These are phyloP conservation scores for Sanghuangporus weigelae DNA, from an alignment of 1,284 basidiomycete species.

Conservation along the genomic window DNA sequence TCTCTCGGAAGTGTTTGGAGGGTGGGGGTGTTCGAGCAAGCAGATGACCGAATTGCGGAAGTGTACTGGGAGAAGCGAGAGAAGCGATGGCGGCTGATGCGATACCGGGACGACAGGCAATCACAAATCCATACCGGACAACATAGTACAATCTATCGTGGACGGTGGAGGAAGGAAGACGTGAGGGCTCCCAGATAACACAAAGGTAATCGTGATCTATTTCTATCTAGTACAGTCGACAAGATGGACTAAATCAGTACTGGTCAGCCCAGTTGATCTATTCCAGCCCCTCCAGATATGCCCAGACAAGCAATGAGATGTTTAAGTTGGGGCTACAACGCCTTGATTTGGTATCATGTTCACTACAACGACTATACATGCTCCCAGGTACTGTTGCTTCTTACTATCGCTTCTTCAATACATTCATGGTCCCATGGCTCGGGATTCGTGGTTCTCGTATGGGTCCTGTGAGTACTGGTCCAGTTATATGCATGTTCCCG, in stretches of 20 bases:
- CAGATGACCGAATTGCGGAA: conserved; percentile 92
- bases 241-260: no score
- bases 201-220: no score
- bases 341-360: no score
- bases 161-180: conserved; percentile 87
- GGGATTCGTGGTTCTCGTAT: no score
- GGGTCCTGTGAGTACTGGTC: no score
- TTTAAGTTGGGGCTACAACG: no score
- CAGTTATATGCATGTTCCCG: no score
- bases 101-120: conserved; percentile 95
- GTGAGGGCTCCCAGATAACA: conserved; percentile 39
- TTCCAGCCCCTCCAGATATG: conserved; percentile 26
- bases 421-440: no score
- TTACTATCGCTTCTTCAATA: no score
- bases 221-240: conserved; percentile 23
- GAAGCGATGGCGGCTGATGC: conserved; percentile 86
- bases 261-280: conserved; percentile 23
- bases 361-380: conserved; percentile 20
- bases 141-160: conserved; percentile 81
- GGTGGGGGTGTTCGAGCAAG: conserved; percentile 61
- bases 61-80: conserved; percentile 77
- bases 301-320: conserved; percentile 42
- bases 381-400: no score
- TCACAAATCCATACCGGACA: conserved; percentile 75
- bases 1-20: no score